Evolutionary conservation across 768 basidiomycete species (phyloP).

Genomic region (Pleurotus platypus): DNA sequence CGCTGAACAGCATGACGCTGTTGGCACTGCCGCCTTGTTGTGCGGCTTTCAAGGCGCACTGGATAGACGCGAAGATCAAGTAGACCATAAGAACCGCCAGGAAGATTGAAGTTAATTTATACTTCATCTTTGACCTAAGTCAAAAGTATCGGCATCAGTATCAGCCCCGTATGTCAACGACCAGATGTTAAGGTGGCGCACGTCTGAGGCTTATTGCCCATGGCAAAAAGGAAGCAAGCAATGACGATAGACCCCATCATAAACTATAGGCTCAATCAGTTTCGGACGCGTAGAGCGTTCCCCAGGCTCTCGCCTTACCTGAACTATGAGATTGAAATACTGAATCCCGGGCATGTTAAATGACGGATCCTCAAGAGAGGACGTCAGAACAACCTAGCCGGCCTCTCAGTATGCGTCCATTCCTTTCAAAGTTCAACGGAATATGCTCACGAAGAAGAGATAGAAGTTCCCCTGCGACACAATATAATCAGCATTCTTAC

Average conservation of each 20-base stretch:
- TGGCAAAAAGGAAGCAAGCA: constrained; percentile 89
- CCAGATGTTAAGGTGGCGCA: constrained; percentile 23
- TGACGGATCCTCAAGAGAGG: constrained; percentile 73
- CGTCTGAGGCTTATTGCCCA: constrained; percentile 94
- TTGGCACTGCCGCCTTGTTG: constrained; percentile 63
- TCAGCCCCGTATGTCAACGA: background rate
- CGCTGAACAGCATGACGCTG: constrained; percentile 77
- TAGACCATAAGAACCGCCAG: constrained; percentile 81
- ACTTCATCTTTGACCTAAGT: constrained; percentile 76
- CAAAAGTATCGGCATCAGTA: background rate
- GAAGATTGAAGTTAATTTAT: constrained; percentile 70
- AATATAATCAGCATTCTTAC: background rate
- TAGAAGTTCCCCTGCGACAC: constrained; percentile 83
- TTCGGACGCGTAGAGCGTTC: background rate
- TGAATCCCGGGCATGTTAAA: constrained; percentile 64
- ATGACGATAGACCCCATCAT: constrained; percentile 80
- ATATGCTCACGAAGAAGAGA: constrained; percentile 76
- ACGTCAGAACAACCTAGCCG: constrained; percentile 76
- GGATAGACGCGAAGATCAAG: constrained; percentile 77
- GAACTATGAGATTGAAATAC: constrained; percentile 72
- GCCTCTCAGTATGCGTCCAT: constrained; percentile 1
- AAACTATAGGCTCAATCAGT: constrained; percentile 45
- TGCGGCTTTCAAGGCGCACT: constrained; percentile 74
- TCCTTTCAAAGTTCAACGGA: background rate
- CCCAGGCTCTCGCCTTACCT: constrained; percentile 38